A percentile compares a stretch with the other conserved stretches of the same genome.
These are phyloP conservation scores for Favolaschia claudopus DNA, from an alignment of 768 basidiomycete species.

Conservation along the genomic window DNA sequence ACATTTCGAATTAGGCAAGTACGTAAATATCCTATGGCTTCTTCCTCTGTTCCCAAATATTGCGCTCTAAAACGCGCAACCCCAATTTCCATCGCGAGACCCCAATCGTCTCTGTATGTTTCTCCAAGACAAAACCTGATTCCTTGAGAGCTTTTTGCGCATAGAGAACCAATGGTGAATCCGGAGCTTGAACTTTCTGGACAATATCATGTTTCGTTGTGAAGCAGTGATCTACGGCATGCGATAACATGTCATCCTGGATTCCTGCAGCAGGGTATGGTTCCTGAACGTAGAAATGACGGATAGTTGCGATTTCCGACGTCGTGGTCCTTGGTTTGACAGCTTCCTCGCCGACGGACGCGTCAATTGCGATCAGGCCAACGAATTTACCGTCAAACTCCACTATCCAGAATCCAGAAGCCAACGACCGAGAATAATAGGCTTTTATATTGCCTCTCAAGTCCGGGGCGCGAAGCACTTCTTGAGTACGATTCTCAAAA, in stretches of 20 bases:
- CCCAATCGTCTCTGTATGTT: slow-evolving; percentile 55
- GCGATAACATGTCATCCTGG: slow-evolving; percentile 71
- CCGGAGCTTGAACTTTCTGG: slow-evolving; percentile 51
- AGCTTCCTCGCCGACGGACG: slow-evolving; percentile 44
- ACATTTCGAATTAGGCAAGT: slow-evolving; percentile 16
- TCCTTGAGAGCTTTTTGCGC: slow-evolving; percentile 51
- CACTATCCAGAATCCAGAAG: slow-evolving; percentile 76
- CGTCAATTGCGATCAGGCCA: slow-evolving; percentile 77
- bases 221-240: slow-evolving; percentile 69
- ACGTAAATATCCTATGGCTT: slow-evolving; percentile 13
- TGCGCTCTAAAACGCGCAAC: slow-evolving; percentile 50
- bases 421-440: slow-evolving; percentile 67
- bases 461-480: slow-evolving; percentile 63
- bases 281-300: slow-evolving; percentile 80
- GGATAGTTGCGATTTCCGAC: slow-evolving; percentile 67
- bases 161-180: slow-evolving; percentile 62
- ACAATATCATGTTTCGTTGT: slow-evolving; percentile 45
- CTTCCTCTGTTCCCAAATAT: slow-evolving; percentile 50
- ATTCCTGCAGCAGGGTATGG: slow-evolving; percentile 61
- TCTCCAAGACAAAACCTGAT: slow-evolving; percentile 58
- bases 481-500: slow-evolving; percentile 64
- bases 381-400: slow-evolving; percentile 65
- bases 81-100: slow-evolving; percentile 64
- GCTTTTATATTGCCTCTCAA: slow-evolving; percentile 54
- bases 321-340: slow-evolving; percentile 34